A percentile compares a stretch with the other conserved stretches of the same genome.
Evolutionary conservation across 805 yeast species (phyloP).

Genomic region (Suhomyces faveliae): DNA sequence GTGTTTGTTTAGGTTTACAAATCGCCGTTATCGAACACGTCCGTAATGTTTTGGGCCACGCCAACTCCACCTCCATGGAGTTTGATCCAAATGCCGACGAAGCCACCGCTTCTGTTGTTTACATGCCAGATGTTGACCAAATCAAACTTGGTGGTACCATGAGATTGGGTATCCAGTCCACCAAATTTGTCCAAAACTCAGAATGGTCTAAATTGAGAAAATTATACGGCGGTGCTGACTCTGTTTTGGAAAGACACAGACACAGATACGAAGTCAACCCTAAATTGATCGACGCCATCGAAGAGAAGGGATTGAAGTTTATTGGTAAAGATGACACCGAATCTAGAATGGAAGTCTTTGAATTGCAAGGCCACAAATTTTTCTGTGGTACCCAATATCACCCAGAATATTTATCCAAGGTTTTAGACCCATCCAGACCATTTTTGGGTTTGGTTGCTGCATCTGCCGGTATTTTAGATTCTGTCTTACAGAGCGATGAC

Average conservation of each 20-base stretch:
- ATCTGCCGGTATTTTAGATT: conserved; percentile 75
- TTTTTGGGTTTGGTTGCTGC: conserved; percentile 97
- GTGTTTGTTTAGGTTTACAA: conserved; percentile 97
- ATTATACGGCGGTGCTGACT: conserved; percentile 69
- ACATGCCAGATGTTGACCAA: conserved; percentile 98
- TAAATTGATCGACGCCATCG: conserved; percentile 65
- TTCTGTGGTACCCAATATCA: conserved; percentile 96
- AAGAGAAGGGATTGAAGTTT: conserved; percentile 75
- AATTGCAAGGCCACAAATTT: conserved; percentile 83
- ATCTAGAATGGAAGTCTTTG: conserved; percentile 92
- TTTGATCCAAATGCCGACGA: conserved; percentile 64
- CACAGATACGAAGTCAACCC: conserved; percentile 98
- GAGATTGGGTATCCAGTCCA: conserved; percentile 95
- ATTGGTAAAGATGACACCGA: conserved; percentile 92
- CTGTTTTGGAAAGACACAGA: conserved; percentile 92
- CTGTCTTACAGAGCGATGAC: conserved; percentile 50
- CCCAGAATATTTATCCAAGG: conserved; percentile 96
- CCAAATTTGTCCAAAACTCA: conserved; percentile 68
- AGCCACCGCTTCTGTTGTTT: conserved; percentile 74
- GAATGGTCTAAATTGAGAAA: conserved; percentile 70
- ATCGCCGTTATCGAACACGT: conserved; percentile 93
- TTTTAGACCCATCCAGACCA: conserved; percentile 94
- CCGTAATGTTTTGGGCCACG: conserved; percentile 70
- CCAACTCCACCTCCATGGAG: conserved; percentile 77
- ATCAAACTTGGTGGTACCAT: conserved; percentile 96